These are phyloP conservation scores for Citrus glauca DNA, from an alignment of 345 rosid species.

Conservation along the genomic window DNA sequence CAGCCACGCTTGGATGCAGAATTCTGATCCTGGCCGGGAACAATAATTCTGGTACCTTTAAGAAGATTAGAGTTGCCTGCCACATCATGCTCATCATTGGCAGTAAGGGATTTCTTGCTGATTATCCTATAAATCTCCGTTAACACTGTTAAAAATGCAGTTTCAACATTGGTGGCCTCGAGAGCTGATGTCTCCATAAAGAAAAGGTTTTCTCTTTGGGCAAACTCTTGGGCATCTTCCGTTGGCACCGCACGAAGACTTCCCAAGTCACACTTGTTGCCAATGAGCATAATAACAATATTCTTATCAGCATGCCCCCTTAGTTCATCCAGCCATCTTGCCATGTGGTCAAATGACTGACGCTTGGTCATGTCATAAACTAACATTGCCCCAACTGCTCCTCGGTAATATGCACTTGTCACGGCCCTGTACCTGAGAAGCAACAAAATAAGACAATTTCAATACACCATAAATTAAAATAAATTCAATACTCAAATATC, in stretches of 20 bases:
- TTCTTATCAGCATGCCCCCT: constrained; percentile 84
- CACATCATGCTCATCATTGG: constrained; percentile 37
- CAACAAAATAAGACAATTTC: background rate
- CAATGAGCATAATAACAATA: constrained; percentile 75
- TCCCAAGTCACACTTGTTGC: constrained; percentile 75
- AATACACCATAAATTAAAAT: background rate
- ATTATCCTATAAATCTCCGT: constrained; percentile 72
- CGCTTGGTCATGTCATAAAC: constrained; percentile 88
- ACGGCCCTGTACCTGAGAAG: constrained; percentile 71
- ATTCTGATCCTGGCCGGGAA: constrained; percentile 49
- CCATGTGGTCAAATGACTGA: constrained; percentile 84
- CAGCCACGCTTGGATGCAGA: constrained; percentile 46
- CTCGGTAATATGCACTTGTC: constrained; percentile 81
- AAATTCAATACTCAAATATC: background rate
- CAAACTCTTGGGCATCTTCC: constrained; percentile 83
- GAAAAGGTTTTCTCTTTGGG: constrained; percentile 78
- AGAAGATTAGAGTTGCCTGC: constrained; percentile 47
- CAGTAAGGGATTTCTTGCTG: constrained; percentile 66
- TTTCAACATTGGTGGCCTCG: constrained; percentile 75
- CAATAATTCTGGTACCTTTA: constrained; percentile 67
- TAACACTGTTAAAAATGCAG: constrained; percentile 63
- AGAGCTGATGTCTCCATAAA: constrained; percentile 88
- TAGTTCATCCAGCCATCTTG: constrained; percentile 76
- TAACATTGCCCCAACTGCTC: constrained; percentile 83
- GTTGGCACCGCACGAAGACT: constrained; percentile 74